Conservation (phyloP, 2,329 filamentous ascomycete genomes). For the Stagonosporopsis vannaccii region DNA sequence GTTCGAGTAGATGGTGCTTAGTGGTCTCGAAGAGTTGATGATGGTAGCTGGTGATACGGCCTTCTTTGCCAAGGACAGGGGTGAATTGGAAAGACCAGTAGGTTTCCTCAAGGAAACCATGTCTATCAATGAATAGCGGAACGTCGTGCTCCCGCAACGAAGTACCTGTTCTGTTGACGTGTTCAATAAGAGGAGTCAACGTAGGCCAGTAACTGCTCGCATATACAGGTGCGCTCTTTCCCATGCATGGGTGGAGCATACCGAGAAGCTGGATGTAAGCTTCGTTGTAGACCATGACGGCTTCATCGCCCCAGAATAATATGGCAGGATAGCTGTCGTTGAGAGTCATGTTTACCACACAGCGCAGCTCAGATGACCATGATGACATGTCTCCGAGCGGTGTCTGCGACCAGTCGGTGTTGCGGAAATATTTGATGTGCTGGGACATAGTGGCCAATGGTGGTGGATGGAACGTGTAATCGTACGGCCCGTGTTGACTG, state of each 20-base stretch:
- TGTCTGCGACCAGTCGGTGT: slow-evolving; percentile 74
- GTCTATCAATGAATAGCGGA: slow-evolving; percentile 71
- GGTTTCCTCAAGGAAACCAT: slow-evolving; percentile 74
- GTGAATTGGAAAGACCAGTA: slow-evolving; percentile 83
- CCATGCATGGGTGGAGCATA: slow-evolving; percentile 61
- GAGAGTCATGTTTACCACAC: slow-evolving; percentile 81
- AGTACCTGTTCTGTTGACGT: slow-evolving; percentile 32
- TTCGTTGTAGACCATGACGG: slow-evolving; percentile 51
- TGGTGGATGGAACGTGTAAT: slow-evolving; percentile 21
- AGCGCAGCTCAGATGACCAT: slow-evolving; percentile 73
- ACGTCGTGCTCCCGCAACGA: slow-evolving; percentile 66
- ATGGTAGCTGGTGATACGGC: slow-evolving; percentile 74
- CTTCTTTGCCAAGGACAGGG: slow-evolving; percentile 73
- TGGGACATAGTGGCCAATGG: slow-evolving; percentile 57
- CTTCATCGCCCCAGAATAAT: slow-evolving; percentile 59
- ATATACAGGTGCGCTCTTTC: slow-evolving; percentile 65
- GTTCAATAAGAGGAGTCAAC: slow-evolving; percentile 31
- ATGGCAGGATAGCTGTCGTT: slow-evolving; percentile 60
- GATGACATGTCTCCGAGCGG: slow-evolving; percentile 73
- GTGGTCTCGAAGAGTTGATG: slow-evolving; percentile 82
- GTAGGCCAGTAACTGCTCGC: slow-evolving; percentile 69
- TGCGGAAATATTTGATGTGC: slow-evolving; percentile 75
- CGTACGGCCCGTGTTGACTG: slow-evolving; percentile 24
- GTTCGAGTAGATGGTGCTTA: slow-evolving; percentile 48
- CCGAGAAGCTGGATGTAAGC: slow-evolving; percentile 42